A percentile compares a stretch with the other conserved stretches of the same genome.
Evolutionary conservation across 2,329 filamentous ascomycete genomes (phyloP).

Genomic region (Nectriaceae sp.): DNA sequence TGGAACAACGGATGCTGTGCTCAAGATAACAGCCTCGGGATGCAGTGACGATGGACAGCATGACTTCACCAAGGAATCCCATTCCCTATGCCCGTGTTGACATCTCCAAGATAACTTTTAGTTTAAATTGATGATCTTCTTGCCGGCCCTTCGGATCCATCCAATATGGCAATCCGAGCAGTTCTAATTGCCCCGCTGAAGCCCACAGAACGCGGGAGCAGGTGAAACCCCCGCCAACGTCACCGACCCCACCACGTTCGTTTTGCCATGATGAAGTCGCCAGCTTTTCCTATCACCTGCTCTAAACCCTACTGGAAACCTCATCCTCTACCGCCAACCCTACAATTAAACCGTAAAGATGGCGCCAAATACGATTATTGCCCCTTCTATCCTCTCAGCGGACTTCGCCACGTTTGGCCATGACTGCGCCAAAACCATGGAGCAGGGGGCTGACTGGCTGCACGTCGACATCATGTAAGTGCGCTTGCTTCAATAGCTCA

Average conservation of each 20-base stretch:
- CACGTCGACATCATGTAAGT: conserved; percentile 86
- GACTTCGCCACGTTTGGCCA: conserved; percentile 89
- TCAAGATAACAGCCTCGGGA: too few species aligned
- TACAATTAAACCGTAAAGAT: conserved; percentile 51
- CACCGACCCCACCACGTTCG: conserved; percentile 22
- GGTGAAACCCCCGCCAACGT: conserved; percentile 25
- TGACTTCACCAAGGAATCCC: too few species aligned
- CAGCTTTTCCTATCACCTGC: conserved; percentile 17
- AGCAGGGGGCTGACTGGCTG: conserved; percentile 86
- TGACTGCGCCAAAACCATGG: conserved; percentile 85
- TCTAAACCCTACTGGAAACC: conserved; percentile 5
- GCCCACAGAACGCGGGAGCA: not conserved
- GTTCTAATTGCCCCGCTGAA: too few species aligned
- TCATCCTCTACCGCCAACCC: conserved; percentile 1
- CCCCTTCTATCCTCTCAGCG: conserved; percentile 95
- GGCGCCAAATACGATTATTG: conserved; percentile 91
- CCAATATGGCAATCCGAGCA: too few species aligned
- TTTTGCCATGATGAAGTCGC: conserved; percentile 8
- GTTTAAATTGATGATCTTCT: too few species aligned
- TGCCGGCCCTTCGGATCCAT: too few species aligned
- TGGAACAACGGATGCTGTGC: too few species aligned
- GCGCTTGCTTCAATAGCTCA: conserved; percentile 1
- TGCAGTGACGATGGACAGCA: too few species aligned
- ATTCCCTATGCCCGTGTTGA: too few species aligned
- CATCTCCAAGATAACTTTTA: too few species aligned